Evolutionary conservation across 1,139 yeast species (phyloP), one percentile per base, ranked within the genome.

Genomic region (Trichomonascaceae sp.): DNA sequence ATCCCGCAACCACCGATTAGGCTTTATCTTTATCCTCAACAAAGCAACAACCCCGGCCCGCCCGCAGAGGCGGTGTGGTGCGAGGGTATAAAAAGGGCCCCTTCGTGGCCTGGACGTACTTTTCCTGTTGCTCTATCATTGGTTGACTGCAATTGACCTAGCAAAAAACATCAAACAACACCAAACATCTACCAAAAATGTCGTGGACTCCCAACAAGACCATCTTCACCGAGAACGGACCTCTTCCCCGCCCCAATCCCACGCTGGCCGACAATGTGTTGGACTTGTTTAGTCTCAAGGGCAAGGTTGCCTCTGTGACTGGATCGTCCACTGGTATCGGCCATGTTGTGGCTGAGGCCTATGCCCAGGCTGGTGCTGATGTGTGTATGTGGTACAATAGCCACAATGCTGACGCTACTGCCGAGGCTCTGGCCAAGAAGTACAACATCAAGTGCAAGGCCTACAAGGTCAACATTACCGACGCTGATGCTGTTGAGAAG

Each of bases 241-340:
- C 63, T 13, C 46, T 57, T 16, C 62, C 62, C 36, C 41, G 36
- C 20, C 46, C 47, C 18, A 33, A 38, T 18, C 62, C 62, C 27
- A 44, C 50, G 43, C 51, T 56, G 23, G 48, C 54, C 13, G 20
- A 45, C 28, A 47, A 48, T 39, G 57, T 58, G 30, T 42, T 54
- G 28, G 59, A 55, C 45, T 13, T 51, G 36, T 56, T 57, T 45
- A 53, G 57, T 1, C 64, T 81, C 42, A 79, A 76, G 63, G 93
- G 92, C 16, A 81, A 80, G 56, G 81, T 79, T 13, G 92, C 93
- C 36, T 71, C 84, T 13, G 73, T 84, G 40, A 80, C 93, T 14
- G 95, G 95, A 20, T 77, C 92, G 3, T 76, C 92, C 13, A 69
- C 78, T 26, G 95, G 95, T 17, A 82, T 84, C 47, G 95, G 94